phyloP scores from a whole-genome alignment of 352 stramenopile species.

The Globisporangium polare region DNA sequence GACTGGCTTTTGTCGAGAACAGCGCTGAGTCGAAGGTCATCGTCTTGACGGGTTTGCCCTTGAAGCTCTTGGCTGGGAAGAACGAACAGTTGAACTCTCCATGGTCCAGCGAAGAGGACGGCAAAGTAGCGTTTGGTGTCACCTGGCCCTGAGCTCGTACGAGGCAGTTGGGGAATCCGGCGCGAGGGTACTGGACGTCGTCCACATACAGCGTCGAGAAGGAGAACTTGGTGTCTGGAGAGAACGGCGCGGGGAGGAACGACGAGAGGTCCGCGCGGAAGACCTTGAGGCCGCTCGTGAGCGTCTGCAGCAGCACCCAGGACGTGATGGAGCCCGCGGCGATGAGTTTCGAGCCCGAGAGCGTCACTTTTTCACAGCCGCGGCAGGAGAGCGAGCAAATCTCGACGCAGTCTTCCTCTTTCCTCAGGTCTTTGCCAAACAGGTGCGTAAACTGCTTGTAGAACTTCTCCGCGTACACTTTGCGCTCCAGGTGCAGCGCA shows the following conservation, averaged over 20 bases:
- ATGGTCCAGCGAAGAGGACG: not conserved
- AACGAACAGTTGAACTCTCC: slow-evolving; percentile 40
- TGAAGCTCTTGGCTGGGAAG: slow-evolving; percentile 14
- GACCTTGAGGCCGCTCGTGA: slow-evolving; percentile 26
- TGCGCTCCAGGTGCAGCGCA: slow-evolving; percentile 33
- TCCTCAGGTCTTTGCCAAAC: slow-evolving; percentile 62
- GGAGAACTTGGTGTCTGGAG: slow-evolving; percentile 26
- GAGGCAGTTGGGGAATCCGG: slow-evolving; percentile 53
- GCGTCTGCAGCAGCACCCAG: slow-evolving; percentile 40
- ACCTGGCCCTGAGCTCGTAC: slow-evolving; percentile 11
- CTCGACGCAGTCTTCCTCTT: slow-evolving; percentile 75
- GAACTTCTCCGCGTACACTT: slow-evolving; percentile 37
- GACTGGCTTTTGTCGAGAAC: slow-evolving; percentile 36
- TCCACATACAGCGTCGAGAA: slow-evolving; percentile 57
- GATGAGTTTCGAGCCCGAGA: slow-evolving; percentile 46
- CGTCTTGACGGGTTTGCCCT: slow-evolving; percentile 9
- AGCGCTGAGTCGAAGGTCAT: slow-evolving; percentile 28
- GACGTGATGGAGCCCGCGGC: slow-evolving; percentile 22
- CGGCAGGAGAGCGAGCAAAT: slow-evolving; percentile 52
- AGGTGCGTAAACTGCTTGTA: slow-evolving; percentile 53
- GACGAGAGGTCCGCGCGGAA: slow-evolving; percentile 48
- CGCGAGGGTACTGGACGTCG: slow-evolving; percentile 37
- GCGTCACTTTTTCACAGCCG: slow-evolving; percentile 54
- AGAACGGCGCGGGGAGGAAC: slow-evolving; percentile 30
- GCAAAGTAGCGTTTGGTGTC: not conserved